Evolutionary conservation across 331 rosid species (phyloP), one percentile per base, ranked within the genome.

Genomic region (Phaseolus coccineus): DNA sequence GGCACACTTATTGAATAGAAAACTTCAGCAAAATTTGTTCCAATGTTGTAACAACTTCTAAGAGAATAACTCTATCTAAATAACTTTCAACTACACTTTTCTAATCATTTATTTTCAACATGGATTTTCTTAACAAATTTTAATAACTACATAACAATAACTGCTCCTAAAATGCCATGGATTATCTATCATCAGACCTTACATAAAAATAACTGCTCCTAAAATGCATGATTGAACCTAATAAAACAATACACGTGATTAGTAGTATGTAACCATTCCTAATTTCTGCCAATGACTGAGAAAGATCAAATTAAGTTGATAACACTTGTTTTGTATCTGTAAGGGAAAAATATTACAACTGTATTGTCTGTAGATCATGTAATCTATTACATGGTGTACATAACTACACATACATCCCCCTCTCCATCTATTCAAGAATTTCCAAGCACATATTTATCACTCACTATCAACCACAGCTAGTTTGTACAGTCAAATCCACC

Each of bases 401-500:
- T 44, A 63, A 19, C 74, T 61, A 48, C 70, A 66, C 3, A 53
- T 47, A 57, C 33, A 69, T 6, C 48, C 4, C 71, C 50, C 69
- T 40, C 83, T 71, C 40, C 63, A 52, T 28, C 73, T 71, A 12
- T 39, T 25, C 25, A 67, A 81, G 35, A 53, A 59, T 70, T 68
- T 48, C 39, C 46, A 59, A 68, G 44, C 68, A 64, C 67, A 69
- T 61, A 50, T 52, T 25, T 51, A 13, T 22, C 25, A 35, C 78
- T 33, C 31, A 30, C 31, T 30, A 53, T 30, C 65, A 59, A 63
- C 77, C 67, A 61, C 22, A 19, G 73, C 87, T 91, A 87, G 78
- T 91, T 93, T 62, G 94, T 84, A 92, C 98, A 93, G 77, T 88
- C 86, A 80, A 93, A 93, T 85, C 98, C 97, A 74, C 87, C 91